Evolutionary conservation across 2,329 filamentous ascomycete genomes (phyloP), one percentile per base, ranked within the genome.

Genomic region (Aureobasidium subglaciale): DNA sequence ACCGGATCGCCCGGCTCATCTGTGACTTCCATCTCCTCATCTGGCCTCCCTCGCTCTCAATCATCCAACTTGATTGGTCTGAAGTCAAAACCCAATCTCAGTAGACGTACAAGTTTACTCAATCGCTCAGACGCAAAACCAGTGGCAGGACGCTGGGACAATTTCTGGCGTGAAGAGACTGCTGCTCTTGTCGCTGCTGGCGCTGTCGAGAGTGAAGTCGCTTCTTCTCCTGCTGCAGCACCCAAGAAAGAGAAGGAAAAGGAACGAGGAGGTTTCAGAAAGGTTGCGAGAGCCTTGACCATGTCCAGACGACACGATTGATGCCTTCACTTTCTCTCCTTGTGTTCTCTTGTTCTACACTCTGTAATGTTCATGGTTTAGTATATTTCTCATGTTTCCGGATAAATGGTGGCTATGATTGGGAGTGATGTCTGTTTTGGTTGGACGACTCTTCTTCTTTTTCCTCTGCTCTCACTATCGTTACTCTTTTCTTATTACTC

Each of bases 181-280:
- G 16, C 35, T 32, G 48, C 34, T 10, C 30, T 30, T 24, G 48
- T 41, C 10, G 48, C 48, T 8, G 35, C 34, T 32, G 27, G 48
- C 6, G 43, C 43, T 48, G 30, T 35, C 4, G 43, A 48, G 6
- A 35, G 29, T 7, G 29, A 48, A 34, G 43, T 32, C 1, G 6
- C 18, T 9, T 18, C 15, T n/a, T 32, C 18, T 25, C 8, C 18
- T 4, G 15, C 3, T 5, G 46, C 37, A 15, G 16, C 13, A 15
- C 37, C 37, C 32, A 37, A 38, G 46, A 50, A 50, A 32, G 46
- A 50, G 4, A 37, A 50, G 34, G n/a, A 50, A 9, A 50, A 49
- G 15, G 32, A 49, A 32, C 16, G 16, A n/a, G 25, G 43, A n/a
- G 43, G 46, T 1, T 38, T 50, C 46, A 50, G 25, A n/a, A 50